These are phyloP conservation scores for Nemania serpens DNA, from an alignment of 2,329 filamentous ascomycete genomes.

Conservation along the genomic window DNA sequence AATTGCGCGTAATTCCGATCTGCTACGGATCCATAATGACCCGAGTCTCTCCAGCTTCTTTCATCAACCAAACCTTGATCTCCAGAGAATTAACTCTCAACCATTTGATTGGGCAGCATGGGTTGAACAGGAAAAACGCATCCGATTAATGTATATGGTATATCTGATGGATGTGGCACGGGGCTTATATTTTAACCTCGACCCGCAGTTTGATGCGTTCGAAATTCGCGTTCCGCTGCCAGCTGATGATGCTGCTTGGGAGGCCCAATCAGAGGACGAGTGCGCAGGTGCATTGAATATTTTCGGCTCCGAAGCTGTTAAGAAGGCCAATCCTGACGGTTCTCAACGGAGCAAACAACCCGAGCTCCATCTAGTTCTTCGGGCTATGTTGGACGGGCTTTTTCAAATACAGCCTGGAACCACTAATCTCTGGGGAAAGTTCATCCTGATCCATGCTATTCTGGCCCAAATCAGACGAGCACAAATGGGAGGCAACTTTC, in stretches of 20 bases:
- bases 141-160: conserved; percentile 67
- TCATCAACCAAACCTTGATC: conserved; percentile 59
- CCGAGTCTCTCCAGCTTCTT: conserved; percentile 60
- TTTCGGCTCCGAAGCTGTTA: conserved; percentile 59
- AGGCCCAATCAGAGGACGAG: conserved; percentile 61
- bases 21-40: conserved; percentile 59
- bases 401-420: conserved; percentile 65
- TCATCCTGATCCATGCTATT: conserved; percentile 72
- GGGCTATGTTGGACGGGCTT: conserved; percentile 62
- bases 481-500: conserved; percentile 47
- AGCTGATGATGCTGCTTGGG: conserved; percentile 75
- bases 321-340: conserved; percentile 62
- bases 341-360: conserved; percentile 68
- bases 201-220: conserved; percentile 64
- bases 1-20: conserved; percentile 60
- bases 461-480: conserved; percentile 61
- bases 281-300: conserved; percentile 71
- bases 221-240: conserved; percentile 72
- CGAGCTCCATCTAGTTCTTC: conserved; percentile 64
- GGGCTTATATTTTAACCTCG: conserved; percentile 73
- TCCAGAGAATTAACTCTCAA: conserved; percentile 51
- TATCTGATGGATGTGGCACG: conserved; percentile 68
- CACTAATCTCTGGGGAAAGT: conserved; percentile 75
- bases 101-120: conserved; percentile 69
- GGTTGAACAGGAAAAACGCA: conserved; percentile 73